Conservation (phyloP, 1,284 basidiomycete species). For the Sanghuangporus sanghuang region DNA sequence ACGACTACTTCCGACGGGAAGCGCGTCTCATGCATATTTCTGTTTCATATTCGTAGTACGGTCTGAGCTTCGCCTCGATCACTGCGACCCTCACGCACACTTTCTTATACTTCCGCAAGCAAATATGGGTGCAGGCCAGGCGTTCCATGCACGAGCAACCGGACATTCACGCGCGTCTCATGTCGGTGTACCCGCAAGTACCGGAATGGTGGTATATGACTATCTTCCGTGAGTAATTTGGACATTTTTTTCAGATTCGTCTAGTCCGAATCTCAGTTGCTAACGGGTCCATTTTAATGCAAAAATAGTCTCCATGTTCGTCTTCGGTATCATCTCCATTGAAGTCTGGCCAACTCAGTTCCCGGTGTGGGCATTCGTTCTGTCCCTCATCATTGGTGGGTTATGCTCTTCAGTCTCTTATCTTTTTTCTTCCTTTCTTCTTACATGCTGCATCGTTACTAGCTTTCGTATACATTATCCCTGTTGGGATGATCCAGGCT, state of each 20-base stretch:
- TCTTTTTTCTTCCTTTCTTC: background rate
- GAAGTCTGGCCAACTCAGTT: slow-evolving; percentile 31
- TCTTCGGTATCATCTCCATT: slow-evolving; percentile 29
- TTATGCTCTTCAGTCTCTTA: background rate
- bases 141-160: slow-evolving; percentile 21
- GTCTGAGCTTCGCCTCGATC: slow-evolving; percentile 20
- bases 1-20: background rate
- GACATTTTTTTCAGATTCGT: background rate
- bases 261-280: too few species aligned
- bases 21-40: background rate
- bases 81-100: slow-evolving; percentile 29
- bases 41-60: slow-evolving; percentile 4
- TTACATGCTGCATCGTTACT: background rate
- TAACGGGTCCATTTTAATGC: too few species aligned
- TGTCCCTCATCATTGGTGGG: slow-evolving; percentile 29
- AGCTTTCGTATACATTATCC: slow-evolving; percentile 40
- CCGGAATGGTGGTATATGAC: slow-evolving; percentile 23
- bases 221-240: slow-evolving; percentile 14
- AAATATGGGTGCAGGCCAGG: slow-evolving; percentile 28
- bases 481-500: slow-evolving; percentile 42
- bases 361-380: slow-evolving; percentile 33
- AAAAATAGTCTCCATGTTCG: slow-evolving; percentile 24
- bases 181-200: slow-evolving; percentile 22
- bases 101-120: slow-evolving; percentile 32
- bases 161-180: slow-evolving; percentile 26